Conservation (phyloP, 371 early-diverging fungal species). For the Rhizopus sp. region DNA sequence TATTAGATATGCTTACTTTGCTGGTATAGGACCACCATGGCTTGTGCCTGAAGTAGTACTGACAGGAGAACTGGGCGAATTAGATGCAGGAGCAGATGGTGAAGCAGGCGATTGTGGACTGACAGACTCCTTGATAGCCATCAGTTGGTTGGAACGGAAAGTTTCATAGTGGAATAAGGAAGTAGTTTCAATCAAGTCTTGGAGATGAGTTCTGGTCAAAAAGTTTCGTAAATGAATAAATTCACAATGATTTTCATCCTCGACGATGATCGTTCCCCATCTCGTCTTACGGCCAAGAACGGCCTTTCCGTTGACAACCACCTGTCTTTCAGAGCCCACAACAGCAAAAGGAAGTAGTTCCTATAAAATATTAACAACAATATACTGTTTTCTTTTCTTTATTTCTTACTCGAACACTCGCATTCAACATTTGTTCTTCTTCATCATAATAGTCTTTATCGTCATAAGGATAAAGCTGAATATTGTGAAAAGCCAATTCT, state of each 20-base stretch:
- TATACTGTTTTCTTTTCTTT: not conserved
- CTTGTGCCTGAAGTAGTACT: not conserved
- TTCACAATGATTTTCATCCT: constrained; percentile 76
- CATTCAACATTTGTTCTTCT: constrained; percentile 72
- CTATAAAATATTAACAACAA: constrained; percentile 26
- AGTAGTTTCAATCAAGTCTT: constrained; percentile 87
- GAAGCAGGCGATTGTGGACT: not conserved
- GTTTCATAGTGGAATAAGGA: constrained; percentile 86
- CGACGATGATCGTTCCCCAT: constrained; percentile 71
- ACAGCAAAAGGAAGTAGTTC: constrained; percentile 84
- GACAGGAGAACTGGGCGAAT: not conserved
- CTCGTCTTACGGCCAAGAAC: constrained; percentile 71
- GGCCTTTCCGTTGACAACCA: constrained; percentile 76
- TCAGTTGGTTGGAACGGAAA: constrained; percentile 85
- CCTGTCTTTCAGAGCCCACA: constrained; percentile 82
- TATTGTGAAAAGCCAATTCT: constrained; percentile 90
- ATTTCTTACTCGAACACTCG: constrained; percentile 46
- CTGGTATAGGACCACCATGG: not conserved
- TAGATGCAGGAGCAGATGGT: not conserved
- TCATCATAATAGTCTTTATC: constrained; percentile 54
- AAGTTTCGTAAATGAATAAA: constrained; percentile 86
- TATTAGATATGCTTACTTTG: not conserved
- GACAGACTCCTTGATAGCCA: constrained; percentile 73
- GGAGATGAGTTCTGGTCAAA: constrained; percentile 82
- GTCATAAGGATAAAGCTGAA: constrained; percentile 86